Percentiles rank a stretch among this genome's conserved stretches.
phyloP scores from a whole-genome alignment of 1,284 basidiomycete genomes.

The Cerrena zonata region DNA sequence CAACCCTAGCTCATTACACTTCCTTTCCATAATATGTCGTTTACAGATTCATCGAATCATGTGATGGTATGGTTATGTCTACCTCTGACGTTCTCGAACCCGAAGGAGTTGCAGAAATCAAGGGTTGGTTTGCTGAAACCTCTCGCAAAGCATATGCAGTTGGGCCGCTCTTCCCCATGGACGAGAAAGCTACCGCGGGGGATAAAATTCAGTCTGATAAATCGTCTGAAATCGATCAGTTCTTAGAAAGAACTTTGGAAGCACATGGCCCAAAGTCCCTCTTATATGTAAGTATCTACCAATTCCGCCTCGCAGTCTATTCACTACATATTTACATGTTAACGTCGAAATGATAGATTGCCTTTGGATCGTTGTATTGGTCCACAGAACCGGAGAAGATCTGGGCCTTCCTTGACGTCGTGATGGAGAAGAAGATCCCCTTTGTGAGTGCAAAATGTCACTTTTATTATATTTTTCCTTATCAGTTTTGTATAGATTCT shows the following conservation, averaged over 20 bases:
- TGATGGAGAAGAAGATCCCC: constrained; percentile 12
- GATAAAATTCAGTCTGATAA: background rate
- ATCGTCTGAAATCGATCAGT: background rate
- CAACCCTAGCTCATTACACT: background rate
- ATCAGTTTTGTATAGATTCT: constrained; percentile 5
- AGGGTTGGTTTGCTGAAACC: constrained; percentile 1
- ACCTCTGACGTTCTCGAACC: constrained; percentile 2
- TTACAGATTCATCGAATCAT: background rate
- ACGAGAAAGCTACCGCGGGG: background rate
- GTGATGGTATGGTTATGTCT: constrained; percentile 1
- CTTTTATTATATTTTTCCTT: background rate
- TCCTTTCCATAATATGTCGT: background rate
- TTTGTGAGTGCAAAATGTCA: constrained; percentile 5
- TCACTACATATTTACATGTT: background rate
- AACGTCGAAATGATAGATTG: constrained; percentile 2
- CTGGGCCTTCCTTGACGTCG: constrained; percentile 8
- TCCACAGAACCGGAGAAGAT: constrained; percentile 6
- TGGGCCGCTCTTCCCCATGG: constrained; percentile 3
- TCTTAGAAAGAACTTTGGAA: constrained; percentile 1
- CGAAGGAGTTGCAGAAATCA: constrained; percentile 1
- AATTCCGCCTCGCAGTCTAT: background rate
- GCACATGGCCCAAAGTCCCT: constrained; percentile 17
- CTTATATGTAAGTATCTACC: constrained; percentile 19
- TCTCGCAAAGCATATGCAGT: background rate
- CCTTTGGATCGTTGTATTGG: constrained; percentile 11